Evolutionary conservation across 768 basidiomycete genomes (phyloP), one percentile per base, ranked within the genome.

Genomic region (Lentinula boryana): DNA sequence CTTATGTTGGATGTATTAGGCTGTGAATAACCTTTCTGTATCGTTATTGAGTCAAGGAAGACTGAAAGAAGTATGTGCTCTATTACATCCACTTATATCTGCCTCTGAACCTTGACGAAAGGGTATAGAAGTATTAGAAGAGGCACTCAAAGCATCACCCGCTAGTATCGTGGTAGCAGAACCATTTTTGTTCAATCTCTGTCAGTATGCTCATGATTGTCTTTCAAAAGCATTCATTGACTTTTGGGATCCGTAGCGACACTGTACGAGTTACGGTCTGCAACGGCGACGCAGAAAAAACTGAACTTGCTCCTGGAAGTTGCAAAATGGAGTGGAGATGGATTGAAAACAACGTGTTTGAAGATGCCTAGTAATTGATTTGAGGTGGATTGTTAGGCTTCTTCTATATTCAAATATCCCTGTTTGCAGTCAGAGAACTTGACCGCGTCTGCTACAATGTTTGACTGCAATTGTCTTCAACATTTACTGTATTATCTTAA

Each of bases 241-340:
- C 48, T 16, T 41, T 31, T 38, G 32, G 9, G 9, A 21, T 48
- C 33, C 43, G 53, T 62, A 92, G 91, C 91, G 1, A 93, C 92
- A 1, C 72, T 94, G 31, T 93, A 93, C 65, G 91, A 94, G 68
- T 80, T 94, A 51, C 86, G 86, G 31, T 89, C 91, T 2, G 78
- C 84, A 1, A 81, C 83, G 1, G 87, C 88, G 2, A 78, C 84
- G 58, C 87, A 89, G 62, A 91, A 88, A 72, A 94, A 93, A 70
- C 83, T 85, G 46, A 82, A 84, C 23, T 75, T 93, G 35, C 75
- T 93, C 32, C 65, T 90, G 13, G 86, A 91, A 62, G 89, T 91
- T 0, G 86, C 90, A 13, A 88, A 88, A 68, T 93, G 90, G 90
- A 89, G 89, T 62, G 91, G 91, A 7, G 91, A 94, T 70, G 92